Percentiles rank a stretch among this genome's conserved stretches.
Conservation (phyloP, 129 eudicot genomes). For the Tagetes erecta region DNA sequence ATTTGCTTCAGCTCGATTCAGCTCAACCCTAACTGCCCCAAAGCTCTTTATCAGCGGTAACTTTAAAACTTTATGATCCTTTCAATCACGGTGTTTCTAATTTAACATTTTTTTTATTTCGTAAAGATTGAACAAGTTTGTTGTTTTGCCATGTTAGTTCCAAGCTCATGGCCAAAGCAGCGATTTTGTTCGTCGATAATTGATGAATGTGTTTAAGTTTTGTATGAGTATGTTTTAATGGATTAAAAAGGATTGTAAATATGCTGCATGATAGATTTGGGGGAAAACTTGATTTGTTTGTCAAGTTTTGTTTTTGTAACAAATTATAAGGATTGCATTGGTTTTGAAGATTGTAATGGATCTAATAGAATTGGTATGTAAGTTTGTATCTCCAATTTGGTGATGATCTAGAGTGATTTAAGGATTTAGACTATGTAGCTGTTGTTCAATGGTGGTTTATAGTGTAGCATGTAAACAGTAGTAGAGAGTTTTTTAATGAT, state of each 20-base stretch:
- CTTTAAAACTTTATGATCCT: background rate
- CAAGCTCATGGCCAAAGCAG: too few species aligned
- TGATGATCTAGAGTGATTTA: constrained; percentile 7
- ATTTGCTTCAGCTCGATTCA: constrained; percentile 54
- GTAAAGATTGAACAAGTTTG: background rate
- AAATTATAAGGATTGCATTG: background rate
- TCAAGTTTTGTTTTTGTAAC: background rate
- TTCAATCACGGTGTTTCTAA: background rate
- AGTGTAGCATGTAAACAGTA: background rate
- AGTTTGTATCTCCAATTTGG: constrained; percentile 7
- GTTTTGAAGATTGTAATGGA: background rate
- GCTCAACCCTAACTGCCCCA: constrained; percentile 79
- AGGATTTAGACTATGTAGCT: background rate
- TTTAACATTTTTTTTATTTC: background rate
- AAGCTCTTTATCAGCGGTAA: constrained; percentile 95
- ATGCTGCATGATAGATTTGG: constrained; percentile 3
- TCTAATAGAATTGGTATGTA: background rate
- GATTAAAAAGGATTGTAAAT: background rate
- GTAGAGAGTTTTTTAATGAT: background rate
- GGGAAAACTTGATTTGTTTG: background rate
- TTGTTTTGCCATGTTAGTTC: background rate
- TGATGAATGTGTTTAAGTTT: background rate
- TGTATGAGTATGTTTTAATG: background rate
- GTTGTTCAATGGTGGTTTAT: background rate
- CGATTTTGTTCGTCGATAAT: background rate